Evolutionary conservation across 441 rosid species (phyloP).

Genomic region (Erodium moschatum): DNA sequence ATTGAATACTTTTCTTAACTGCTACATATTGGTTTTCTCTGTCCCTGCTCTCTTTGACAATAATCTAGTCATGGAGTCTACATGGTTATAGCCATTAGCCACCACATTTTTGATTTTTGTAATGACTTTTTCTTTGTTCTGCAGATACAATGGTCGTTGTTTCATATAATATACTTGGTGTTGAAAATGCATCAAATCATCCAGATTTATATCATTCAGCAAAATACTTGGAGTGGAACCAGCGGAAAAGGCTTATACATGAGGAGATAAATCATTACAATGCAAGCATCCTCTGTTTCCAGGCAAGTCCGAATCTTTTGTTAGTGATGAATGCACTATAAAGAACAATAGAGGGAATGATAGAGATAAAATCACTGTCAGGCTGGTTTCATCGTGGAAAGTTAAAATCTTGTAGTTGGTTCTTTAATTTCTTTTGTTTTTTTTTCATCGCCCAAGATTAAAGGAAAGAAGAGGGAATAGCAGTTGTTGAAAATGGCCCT

Average conservation of each 20-base stretch:
- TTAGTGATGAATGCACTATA: background rate
- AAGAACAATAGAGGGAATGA: background rate
- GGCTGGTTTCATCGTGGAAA: too few relatives aligned
- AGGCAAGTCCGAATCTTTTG: constrained; percentile 40
- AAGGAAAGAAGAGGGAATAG: background rate
- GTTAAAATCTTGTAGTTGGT: background rate
- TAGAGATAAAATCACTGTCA: background rate
- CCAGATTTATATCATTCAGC: constrained; percentile 51
- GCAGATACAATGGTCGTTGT: constrained; percentile 67
- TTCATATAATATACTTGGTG: constrained; percentile 82
- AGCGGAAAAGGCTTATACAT: constrained; percentile 58
- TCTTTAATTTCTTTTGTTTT: background rate
- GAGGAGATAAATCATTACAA: constrained; percentile 57
- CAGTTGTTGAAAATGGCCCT: background rate
- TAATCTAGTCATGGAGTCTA: too few relatives aligned
- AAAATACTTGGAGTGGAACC: constrained; percentile 55
- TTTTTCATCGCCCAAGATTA: background rate
- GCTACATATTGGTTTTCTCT: background rate
- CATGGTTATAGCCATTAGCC: background rate
- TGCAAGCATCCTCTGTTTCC: constrained; percentile 77
- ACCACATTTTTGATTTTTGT: background rate
- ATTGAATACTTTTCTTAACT: background rate
- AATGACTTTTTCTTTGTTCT: constrained; percentile 7
- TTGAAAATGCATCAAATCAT: constrained; percentile 69
- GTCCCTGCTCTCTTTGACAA: background rate